Base-by-base conservation (phyloP, 1,284 basidiomycete species). In the Cryptococcus neoformans region DNA sequence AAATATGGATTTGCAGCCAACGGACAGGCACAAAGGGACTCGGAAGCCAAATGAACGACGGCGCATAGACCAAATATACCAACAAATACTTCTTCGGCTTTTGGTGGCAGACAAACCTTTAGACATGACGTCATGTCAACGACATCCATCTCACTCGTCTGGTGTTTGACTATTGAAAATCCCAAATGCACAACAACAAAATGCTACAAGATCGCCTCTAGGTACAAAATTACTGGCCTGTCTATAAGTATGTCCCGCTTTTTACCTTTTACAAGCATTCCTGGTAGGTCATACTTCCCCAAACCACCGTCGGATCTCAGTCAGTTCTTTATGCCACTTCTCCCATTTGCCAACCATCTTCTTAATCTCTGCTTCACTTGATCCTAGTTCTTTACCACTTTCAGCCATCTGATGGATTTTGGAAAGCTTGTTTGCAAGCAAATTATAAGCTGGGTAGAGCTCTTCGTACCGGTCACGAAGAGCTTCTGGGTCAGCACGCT, bases 381-480 rank as follows among this genome's bases (percentile, higher is more conserved):
- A 37, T 28, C 56, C 53, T 6, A 56, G 48, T 16, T 54, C 59
- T 21, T 11, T 56, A 2, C 59, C 54, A 41, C 45, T 57, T 44
- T 69, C 69, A 3, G 60, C 67, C 14, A 59, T 60, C 46, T 62
- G 61, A 53, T 70, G 65, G 17, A 68, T 49, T 3, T 47, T 57
- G 1, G 59, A 61, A 11, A 75, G 60, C 21, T 62, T 63, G 40
- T 58, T 54, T 0, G 66, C 62, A 8, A 74, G 56, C 42, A 58
- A 52, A 55, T 72, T 58, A 60, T 76, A 74, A 14, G 65, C 63
- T 1, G 70, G 67, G 50, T 64, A 72, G 9, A 76, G 65, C 57
- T 70, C 67, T 54, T 70, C 73, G 56, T 73, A 76, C 40, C 72
- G 53, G 11, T 70, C 65, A 17, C 72, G 56, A 17, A 75, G 59